These are phyloP conservation scores for Talaromyces atroroseus DNA, from an alignment of 2,329 filamentous ascomycete genomes.

Conservation along the genomic window DNA sequence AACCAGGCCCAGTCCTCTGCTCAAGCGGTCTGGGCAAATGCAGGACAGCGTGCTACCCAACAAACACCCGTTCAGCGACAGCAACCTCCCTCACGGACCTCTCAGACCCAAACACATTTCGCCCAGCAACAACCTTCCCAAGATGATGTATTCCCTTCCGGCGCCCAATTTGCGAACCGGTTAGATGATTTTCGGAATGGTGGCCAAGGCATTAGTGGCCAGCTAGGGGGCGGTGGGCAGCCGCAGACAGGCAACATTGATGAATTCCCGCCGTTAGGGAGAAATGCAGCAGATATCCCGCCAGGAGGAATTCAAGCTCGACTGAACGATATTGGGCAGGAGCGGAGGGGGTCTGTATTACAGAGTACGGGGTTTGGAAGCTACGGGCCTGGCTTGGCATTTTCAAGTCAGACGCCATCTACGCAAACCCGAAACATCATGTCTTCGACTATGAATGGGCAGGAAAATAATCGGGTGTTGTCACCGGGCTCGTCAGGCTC, in stretches of 20 bases:
- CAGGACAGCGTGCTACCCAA: conserved; percentile 49
- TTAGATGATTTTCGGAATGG: conserved; percentile 55
- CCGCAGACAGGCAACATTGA: conserved; percentile 54
- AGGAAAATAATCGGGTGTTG: conserved; percentile 30
- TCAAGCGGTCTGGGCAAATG: conserved; percentile 54
- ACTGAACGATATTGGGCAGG: conserved; percentile 46
- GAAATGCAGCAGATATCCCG: conserved; percentile 31
- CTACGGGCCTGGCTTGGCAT: conserved; percentile 37
- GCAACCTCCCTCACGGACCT: conserved; percentile 38
- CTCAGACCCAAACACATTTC: conserved; percentile 37
- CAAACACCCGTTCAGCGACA: conserved; percentile 51
- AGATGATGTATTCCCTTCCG: conserved; percentile 43
- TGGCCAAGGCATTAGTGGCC: conserved; percentile 49
- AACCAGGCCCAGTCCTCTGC: conserved; percentile 48
- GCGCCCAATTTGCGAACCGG: conserved; percentile 47
- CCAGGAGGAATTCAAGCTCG: conserved; percentile 10
- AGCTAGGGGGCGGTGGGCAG: conserved; percentile 45
- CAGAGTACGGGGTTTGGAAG: conserved; percentile 44
- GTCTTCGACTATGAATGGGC: conserved; percentile 33
- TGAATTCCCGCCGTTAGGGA: conserved; percentile 56
- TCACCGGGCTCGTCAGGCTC: conserved; percentile 28
- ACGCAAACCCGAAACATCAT: conserved; percentile 28
- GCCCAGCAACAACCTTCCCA: conserved; percentile 43
- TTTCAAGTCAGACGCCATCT: conserved; percentile 38
- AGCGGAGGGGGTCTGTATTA: conserved; percentile 47